Base-by-base conservation (phyloP, 106 monocot genomes). In the Dendrobium chrysotoxum region DNA sequence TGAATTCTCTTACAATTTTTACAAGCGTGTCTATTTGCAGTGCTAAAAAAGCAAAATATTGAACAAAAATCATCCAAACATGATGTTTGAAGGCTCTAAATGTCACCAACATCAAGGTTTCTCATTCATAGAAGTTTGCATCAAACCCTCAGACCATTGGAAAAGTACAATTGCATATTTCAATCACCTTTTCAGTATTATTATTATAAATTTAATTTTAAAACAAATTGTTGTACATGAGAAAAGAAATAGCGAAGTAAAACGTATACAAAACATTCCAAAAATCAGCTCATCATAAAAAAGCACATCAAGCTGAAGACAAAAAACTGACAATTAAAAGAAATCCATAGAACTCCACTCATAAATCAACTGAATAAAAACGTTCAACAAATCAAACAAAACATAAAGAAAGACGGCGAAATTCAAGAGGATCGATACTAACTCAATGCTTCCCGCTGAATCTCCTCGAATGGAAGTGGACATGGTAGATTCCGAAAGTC, bases 371-470 rank as follows among this genome's bases (percentile, higher is more conserved):
- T 68, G 70, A 35, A 70, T 28, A 31, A 35, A 28, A 70, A 4
- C 35, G 25, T 35, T 12, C 13, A 70, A 70, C 3, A 12, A 31
- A 13, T 70, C 35, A 35, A 26, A 67, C 28, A 54, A 53, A 42
- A 40, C 45, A 79, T 7, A 76, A n/a, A 1, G 17, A 53, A 2
- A 40, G 1, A 55, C 55, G 25, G 57, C 21, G 31, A 4, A 76
- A 73, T 18, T 58, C 9, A 81, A 64, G 53, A 2, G 28, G 40
- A 78, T 81, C 39, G 28, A 76, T 18, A 72, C 95, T 86, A 83
- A 99, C 99, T 95, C 68, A 87, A 72, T 25, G 95, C 91, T 82
- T 95, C 99, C 40, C 92, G 85, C 73, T 91, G 93, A 82, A 93
- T 87, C 83, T 91, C 91, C 75, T 94, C 94, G 83, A 88, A 99